Evolutionary conservation across 2,329 filamentous ascomycete species (phyloP).

Genomic region (Colletotrichum sp.): DNA sequence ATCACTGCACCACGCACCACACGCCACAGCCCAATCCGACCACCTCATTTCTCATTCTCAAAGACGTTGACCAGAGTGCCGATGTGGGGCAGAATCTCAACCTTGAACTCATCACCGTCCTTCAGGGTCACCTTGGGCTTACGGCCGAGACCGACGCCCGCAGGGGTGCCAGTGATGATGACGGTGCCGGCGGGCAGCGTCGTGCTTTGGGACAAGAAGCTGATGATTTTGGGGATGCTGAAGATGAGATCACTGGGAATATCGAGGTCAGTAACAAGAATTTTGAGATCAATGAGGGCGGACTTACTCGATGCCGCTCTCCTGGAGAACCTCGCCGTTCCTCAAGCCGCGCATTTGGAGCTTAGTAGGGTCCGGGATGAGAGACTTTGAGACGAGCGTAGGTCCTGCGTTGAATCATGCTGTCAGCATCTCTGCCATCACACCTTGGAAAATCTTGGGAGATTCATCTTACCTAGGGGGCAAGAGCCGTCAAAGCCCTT

Average conservation of each 20-base stretch:
- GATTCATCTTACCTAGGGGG: constrained; percentile 39
- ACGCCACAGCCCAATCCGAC: background rate
- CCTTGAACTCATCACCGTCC: constrained; percentile 45
- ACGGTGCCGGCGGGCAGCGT: constrained; percentile 45
- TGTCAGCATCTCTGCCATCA: rapidly evolving
- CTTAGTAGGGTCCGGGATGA: constrained; percentile 45
- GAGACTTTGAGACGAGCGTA: constrained; percentile 48
- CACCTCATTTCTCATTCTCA: constrained; percentile 1
- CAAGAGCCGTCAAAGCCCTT: constrained; percentile 63
- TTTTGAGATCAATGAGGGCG: constrained; percentile 25
- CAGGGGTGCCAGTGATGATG: constrained; percentile 49
- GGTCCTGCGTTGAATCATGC: constrained; percentile 38
- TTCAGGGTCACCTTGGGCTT: constrained; percentile 41
- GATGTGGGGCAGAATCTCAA: constrained; percentile 48
- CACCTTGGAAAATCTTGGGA: background rate
- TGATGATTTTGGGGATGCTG: constrained; percentile 48
- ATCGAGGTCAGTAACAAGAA: constrained; percentile 27
- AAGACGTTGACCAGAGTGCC: constrained; percentile 43
- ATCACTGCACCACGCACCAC: too few relatives aligned
- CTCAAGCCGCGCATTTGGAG: constrained; percentile 48
- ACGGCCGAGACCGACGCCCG: constrained; percentile 43
- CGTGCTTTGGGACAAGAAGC: constrained; percentile 48
- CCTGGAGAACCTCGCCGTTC: constrained; percentile 58
- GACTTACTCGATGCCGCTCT: constrained; percentile 35
- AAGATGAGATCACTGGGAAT: constrained; percentile 54